Evolutionary conservation across 257 asterid genomes (phyloP).

Genomic region (Nicotiana tomentosiformis): DNA sequence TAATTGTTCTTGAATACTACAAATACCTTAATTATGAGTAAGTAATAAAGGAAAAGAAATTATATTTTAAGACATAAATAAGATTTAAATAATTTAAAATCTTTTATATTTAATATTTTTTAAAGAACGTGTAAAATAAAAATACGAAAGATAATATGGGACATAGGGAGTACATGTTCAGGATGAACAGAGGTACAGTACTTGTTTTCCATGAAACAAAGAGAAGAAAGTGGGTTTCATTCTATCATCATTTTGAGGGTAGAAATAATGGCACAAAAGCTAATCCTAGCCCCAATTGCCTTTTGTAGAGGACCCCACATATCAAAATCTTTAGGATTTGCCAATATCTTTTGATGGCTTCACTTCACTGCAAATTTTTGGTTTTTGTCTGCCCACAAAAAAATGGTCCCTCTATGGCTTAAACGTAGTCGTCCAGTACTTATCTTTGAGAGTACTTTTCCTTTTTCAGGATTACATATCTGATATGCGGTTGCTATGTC

Average conservation of each 20-base stretch:
- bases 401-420: slow-evolving; percentile 2
- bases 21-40: too few relatives aligned
- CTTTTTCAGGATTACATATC: not conserved
- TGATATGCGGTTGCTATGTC: not conserved
- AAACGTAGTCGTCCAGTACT: not conserved
- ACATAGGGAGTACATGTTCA: not conserved
- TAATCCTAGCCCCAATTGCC: not conserved
- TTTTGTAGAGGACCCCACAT: slow-evolving; percentile 9
- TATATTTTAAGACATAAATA: too few relatives aligned
- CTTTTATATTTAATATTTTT: too few relatives aligned
- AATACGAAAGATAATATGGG: too few relatives aligned
- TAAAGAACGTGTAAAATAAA: too few relatives aligned
- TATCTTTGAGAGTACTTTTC: not conserved
- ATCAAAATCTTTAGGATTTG: slow-evolving; percentile 13
- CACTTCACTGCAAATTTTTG: not conserved
- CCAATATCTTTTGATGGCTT: slow-evolving; percentile 3
- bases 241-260: not conserved
- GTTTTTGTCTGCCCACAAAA: not conserved
- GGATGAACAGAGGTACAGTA: not conserved
- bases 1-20: too few relatives aligned
- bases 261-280: not conserved
- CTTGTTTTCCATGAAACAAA: not conserved
- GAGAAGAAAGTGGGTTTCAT: not conserved
- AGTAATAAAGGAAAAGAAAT: too few relatives aligned
- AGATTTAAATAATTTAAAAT: too few relatives aligned